phyloP scores from a whole-genome alignment of 371 early-diverging fungal genomes.

The Cokeromyces recurvatus region DNA sequence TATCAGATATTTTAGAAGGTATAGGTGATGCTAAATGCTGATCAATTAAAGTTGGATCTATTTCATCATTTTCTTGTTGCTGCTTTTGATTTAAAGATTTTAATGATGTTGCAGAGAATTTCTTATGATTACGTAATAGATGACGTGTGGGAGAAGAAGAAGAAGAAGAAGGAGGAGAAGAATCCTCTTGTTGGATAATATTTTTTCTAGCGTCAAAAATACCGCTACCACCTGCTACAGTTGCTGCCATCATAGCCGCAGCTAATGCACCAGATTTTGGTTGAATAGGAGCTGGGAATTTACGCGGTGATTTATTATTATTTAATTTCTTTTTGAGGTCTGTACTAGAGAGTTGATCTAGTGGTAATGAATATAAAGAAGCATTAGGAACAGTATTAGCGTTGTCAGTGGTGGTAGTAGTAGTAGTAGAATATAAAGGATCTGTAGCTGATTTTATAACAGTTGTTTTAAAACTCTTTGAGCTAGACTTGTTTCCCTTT shows the following conservation, averaged over 20 bases:
- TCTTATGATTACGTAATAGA: no score
- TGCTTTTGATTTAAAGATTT: no score
- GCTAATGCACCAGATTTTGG: slow-evolving; percentile 46
- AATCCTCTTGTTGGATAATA: no score
- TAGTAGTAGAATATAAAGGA: no score
- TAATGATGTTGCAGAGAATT: no score
- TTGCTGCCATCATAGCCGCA: slow-evolving; percentile 51
- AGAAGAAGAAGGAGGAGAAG: no score
- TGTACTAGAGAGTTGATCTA: no score
- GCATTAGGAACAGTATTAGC: slow-evolving; percentile 3
- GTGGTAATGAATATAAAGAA: slow-evolving; percentile 5
- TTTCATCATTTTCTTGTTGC: neutral
- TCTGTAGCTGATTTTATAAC: slow-evolving; percentile 24
- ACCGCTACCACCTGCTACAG: slow-evolving; percentile 41
- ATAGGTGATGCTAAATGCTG: no score
- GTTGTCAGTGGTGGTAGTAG: slow-evolving; percentile 5
- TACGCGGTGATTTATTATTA: slow-evolving; percentile 30
- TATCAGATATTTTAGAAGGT: neutral
- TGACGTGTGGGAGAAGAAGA: no score
- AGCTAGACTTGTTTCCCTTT: slow-evolving; percentile 31
- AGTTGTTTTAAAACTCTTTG: no score
- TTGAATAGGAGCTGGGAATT: slow-evolving; percentile 25
- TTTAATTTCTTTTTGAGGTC: slow-evolving; percentile 25
- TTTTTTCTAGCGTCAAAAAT: slow-evolving; percentile 32
- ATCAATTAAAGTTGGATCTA: no score